Evolutionary conservation across 1,139 yeast genomes (phyloP).

Genomic region (Taphrina flavorubra): DNA sequence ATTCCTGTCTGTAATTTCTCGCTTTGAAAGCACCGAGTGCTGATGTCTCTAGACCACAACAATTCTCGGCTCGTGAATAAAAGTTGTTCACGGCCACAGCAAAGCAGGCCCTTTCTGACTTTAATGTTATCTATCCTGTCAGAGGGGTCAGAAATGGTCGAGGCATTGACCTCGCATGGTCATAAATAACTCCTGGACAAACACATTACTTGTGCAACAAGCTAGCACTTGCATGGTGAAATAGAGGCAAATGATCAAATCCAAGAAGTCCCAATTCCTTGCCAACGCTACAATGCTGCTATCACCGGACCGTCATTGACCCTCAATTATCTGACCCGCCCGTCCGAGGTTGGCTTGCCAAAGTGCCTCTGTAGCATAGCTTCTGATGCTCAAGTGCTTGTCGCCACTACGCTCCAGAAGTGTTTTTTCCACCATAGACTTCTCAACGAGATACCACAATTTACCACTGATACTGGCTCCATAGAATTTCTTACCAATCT

Average conservation of each 20-base stretch:
- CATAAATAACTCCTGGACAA: too few species aligned
- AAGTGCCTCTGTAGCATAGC: slow-evolving; percentile 87
- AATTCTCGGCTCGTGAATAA: not conserved
- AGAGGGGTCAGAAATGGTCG: not conserved
- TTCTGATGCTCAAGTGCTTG: slow-evolving; percentile 63
- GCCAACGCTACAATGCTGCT: slow-evolving; percentile 4
- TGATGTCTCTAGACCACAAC: not conserved
- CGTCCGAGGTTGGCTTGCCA: slow-evolving; percentile 78
- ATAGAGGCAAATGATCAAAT: slow-evolving; percentile 4
- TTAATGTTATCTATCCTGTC: slow-evolving; percentile 10
- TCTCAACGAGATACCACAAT: slow-evolving; percentile 76
- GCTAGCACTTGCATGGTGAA: not conserved
- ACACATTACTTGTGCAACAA: not conserved
- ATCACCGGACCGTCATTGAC: not conserved
- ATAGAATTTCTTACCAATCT: slow-evolving; percentile 66
- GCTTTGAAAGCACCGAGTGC: too few species aligned
- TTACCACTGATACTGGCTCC: slow-evolving; percentile 63
- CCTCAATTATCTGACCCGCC: slow-evolving; percentile 18
- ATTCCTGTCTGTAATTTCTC: too few species aligned
- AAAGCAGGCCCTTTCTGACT: slow-evolving; percentile 9
- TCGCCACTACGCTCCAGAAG: slow-evolving; percentile 79
- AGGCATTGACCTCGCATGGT: not conserved
- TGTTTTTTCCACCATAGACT: slow-evolving; percentile 70
- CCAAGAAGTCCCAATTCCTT: not conserved
- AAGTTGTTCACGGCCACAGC: not conserved